Evolutionary conservation across 2,329 filamentous ascomycete genomes (phyloP).

Genomic region (Pestalotiopsis sp.): DNA sequence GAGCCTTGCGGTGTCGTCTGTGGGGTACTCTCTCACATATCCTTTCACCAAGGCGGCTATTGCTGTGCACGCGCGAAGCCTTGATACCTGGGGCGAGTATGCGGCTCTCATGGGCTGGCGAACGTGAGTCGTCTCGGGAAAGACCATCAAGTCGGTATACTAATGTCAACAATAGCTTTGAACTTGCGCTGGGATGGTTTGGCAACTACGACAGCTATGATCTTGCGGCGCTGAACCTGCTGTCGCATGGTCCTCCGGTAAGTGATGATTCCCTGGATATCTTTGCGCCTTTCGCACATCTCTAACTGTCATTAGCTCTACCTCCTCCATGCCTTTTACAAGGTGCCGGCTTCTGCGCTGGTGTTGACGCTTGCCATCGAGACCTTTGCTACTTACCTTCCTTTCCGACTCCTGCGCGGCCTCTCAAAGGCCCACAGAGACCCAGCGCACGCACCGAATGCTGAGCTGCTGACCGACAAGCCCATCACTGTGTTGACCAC

Average conservation of each 20-base stretch:
- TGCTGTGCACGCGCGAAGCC: constrained; percentile 64
- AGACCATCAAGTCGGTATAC: neutral
- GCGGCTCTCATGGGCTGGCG: constrained; percentile 55
- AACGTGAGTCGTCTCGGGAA: constrained; percentile 47
- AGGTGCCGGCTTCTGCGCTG: constrained; percentile 63
- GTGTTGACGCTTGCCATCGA: constrained; percentile 68
- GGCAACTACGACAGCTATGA: constrained; percentile 75
- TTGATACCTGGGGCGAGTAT: constrained; percentile 66
- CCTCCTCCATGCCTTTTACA: constrained; percentile 79
- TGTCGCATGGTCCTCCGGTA: constrained; percentile 76
- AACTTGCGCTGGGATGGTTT: constrained; percentile 75
- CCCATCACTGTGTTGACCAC: constrained; percentile 66
- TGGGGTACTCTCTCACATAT: constrained; percentile 65
- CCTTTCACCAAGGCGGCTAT: constrained; percentile 67
- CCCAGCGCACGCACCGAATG: constrained; percentile 57
- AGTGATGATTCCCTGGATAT: constrained; percentile 28
- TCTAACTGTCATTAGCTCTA: constrained; percentile 54
- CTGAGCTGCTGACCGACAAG: constrained; percentile 66
- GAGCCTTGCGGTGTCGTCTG: constrained; percentile 63
- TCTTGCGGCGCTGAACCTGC: constrained; percentile 64
- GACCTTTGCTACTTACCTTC: constrained; percentile 67
- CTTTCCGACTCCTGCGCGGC: constrained; percentile 75
- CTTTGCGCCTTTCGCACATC: neutral
- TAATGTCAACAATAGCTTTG: constrained; percentile 53
- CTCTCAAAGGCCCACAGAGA: constrained; percentile 66